Evolutionary conservation across 2,329 filamentous ascomycete genomes (phyloP), one percentile per base, ranked within the genome.

Genomic region (Mollisia scopiformis): DNA sequence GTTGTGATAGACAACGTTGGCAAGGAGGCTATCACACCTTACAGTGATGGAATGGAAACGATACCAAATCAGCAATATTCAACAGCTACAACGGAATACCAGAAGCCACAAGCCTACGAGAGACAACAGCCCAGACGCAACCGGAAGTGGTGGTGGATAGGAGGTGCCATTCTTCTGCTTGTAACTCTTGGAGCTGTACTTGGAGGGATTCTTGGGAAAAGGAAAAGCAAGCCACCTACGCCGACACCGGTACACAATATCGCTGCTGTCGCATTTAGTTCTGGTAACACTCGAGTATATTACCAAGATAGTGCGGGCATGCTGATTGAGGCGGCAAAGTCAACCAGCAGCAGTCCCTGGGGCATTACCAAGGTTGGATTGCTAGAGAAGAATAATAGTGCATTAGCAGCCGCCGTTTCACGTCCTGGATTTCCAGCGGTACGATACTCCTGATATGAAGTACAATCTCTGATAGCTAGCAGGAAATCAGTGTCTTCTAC

Each of bases 401-500:
- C 62, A 8, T 55, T 66, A 14, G 64, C 64, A 35, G 58, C 57
- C 21, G 55, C 64, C 19, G 62, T 66, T 3, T 60, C 64, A 8
- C 62, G 52, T 53, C 46, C 55, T 2, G 33, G 39, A 2, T 55
- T 50, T 31, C 19, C 57, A 31, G 39, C 58, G 6, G 59, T 62
- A 57, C 2, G 55, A 28, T 53, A 2, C 11, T 27, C 19, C 51
- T 13, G 25, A 27, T 21, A 16, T 28, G 6, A n/a, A n/a, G 33
- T 23, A 31, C 31, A 21, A 19, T 3, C 19, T 30, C 58, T 61
- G 46, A 61, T 13, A 27, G 11, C 3, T 2, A 28, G 19, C 31
- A 66, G 62, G 62, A 64, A 54, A 64, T 66, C 46, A 64, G 55
- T 19, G 35, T 66, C 6, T 49, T 62, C 19, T 66, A 66, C 54